Evolutionary conservation across 2,329 filamentous ascomycete genomes (phyloP), one percentile per base, ranked within the genome.

Genomic region (Hypoxylon sp.): DNA sequence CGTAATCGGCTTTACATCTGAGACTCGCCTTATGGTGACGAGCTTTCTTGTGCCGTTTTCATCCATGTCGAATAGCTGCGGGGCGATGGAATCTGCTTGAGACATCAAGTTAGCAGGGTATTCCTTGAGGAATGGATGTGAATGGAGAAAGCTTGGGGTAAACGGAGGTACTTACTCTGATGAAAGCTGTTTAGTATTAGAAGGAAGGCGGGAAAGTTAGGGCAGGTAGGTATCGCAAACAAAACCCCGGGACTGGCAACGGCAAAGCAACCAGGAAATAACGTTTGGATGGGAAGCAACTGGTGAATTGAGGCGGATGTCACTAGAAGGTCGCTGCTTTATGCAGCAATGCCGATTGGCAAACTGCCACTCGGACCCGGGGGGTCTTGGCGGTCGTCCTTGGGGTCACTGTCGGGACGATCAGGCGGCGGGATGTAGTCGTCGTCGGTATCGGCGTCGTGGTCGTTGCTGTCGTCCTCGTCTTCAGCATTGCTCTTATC

Each of bases 21-120:
- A 35, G 11, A 57, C 31, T 17, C 27, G 55, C 33, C 55, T 57
- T n/a, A 57, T 11, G 17, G 55, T 35, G 22, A 57, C 54, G 20
- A 48, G 55, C n/a, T 27, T 57, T 35, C 55, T 30, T 5, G n/a
- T 20, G 8, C 13, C 25, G 17, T 13, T 42, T n/a, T 31, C 11
- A 11, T 33, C 13, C 40, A 57, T 48, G 40, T 33, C 14, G 10
- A 6, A n/a, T 17, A 33, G 48, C 35, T 20, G n/a, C 2, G 6
- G 20, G 11, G 4, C 7, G n/a, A 20, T 48, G 17, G 33, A 20
- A n/a, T 35, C 27, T 33, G 17, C 14, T 3, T 22, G 5, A 8
- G 17, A 17, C 6, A 25, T 13, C 10, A 42, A 42, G 14, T 25
- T 27, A 22, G 14, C 11, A 7, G 27, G 14, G 2, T n/a, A 13